Evolutionary conservation across 495 filamentous ascomycete species (phyloP), one percentile per base, ranked within the genome.

Genomic region (Penicillium goetzii): DNA sequence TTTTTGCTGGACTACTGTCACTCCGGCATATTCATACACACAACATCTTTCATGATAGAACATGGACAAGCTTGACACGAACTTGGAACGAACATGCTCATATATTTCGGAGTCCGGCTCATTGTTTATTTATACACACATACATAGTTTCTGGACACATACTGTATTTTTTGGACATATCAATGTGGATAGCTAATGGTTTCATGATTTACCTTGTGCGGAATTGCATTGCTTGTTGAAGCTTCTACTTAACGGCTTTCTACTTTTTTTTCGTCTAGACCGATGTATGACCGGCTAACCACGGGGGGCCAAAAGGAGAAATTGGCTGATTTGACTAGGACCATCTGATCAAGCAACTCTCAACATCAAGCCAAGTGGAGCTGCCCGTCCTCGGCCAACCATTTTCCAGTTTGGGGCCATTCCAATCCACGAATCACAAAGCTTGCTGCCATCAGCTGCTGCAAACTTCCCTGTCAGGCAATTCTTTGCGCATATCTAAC

Each of bases 301-400:
- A 33, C 17, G n/a, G 52, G 11, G 17, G 0, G 30, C 30, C 9
- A 17, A 8, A 55, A 33, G 15, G 2, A 36, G 8, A 17, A n/a
- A 21, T 4, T 3, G 0, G 14, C 52, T 21, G 14, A 21, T 12
- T 33, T 26, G 17, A 55, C 30, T 55, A 21, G 23, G 52, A 15
- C 47, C 52, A 34, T 30, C 30, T 36, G 6, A 34, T 34, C 52
- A 21, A 21, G 12, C 30, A 5, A 55, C 51, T 54, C 32, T 30
- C 51, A 33, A 34, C 17, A 21, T 34, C 21, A 14, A 30, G 26
- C 51, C 30, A 55, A 55, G 52, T 55, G 52, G 52, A 55, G 52
- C 52, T 21, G 25, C 12, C 25, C 49, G 21, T 17, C 17, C n/a
- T 32, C 12, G 25, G 12, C 28, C 36, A 40, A 40, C 14, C 36